A percentile compares a stretch with the other conserved stretches of the same genome.
Evolutionary conservation across 2,329 filamentous ascomycete species (phyloP).

Genomic region (Colletotrichum echinochloae): DNA sequence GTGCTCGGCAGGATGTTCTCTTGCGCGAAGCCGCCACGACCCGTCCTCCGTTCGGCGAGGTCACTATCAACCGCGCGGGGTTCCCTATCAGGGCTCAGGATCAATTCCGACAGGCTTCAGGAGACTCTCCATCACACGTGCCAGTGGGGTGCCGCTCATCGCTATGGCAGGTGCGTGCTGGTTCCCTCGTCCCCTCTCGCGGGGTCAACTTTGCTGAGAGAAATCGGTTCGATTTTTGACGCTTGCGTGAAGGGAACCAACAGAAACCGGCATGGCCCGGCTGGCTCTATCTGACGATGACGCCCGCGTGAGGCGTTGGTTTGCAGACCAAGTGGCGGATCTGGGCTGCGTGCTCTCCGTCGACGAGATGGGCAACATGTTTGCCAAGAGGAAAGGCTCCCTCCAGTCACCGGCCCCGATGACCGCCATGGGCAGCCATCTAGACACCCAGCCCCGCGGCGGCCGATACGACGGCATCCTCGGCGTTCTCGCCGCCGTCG

Average conservation of each 20-base stretch:
- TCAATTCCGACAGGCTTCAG: slow-evolving; percentile 47
- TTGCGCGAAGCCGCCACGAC: background rate
- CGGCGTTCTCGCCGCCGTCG: slow-evolving; percentile 78
- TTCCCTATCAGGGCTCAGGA: slow-evolving; percentile 42
- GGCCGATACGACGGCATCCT: slow-evolving; percentile 83
- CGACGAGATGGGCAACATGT: slow-evolving; percentile 85
- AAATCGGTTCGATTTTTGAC: too few species aligned
- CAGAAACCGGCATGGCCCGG: slow-evolving; percentile 81
- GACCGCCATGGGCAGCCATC: slow-evolving; percentile 75
- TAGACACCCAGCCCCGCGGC: slow-evolving; percentile 73
- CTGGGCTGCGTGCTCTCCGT: slow-evolving; percentile 76
- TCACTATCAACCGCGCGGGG: slow-evolving; percentile 21
- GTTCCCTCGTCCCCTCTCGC: background rate
- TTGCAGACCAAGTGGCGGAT: slow-evolving; percentile 70
- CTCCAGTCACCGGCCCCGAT: slow-evolving; percentile 69
- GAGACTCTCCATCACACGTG: slow-evolving; percentile 49
- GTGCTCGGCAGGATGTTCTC: background rate
- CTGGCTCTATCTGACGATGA: slow-evolving; percentile 79
- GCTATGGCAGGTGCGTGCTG: slow-evolving; percentile 46
- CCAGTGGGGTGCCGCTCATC: slow-evolving; percentile 50
- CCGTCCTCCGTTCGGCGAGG: background rate
- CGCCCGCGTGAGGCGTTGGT: slow-evolving; percentile 80
- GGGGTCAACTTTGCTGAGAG: background rate
- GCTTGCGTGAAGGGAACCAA: slow-evolving; percentile 37
- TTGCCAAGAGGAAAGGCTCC: slow-evolving; percentile 76